phyloP scores from a whole-genome alignment of 2,329 filamentous ascomycete species.

The Scleromitrula shiraiana region DNA sequence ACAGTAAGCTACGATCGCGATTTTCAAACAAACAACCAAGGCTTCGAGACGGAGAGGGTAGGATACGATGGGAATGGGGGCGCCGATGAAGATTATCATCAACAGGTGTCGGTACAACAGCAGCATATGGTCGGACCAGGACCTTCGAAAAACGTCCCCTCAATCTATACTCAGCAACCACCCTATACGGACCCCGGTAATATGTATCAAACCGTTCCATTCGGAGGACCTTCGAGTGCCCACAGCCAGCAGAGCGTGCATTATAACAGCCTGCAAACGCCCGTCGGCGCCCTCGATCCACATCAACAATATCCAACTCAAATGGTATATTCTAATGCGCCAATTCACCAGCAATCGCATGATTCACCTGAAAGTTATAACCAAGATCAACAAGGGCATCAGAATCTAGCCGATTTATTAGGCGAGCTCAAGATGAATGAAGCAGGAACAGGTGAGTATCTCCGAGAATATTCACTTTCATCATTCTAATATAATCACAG shows the following conservation, averaged over 20 bases:
- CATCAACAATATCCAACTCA: conserved; percentile 41
- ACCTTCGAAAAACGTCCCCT: conserved; percentile 31
- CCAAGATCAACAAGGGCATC: conserved; percentile 55
- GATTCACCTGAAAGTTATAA: conserved; percentile 46
- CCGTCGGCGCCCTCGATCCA: conserved; percentile 43
- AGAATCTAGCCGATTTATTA: conserved; percentile 67
- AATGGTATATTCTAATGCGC: conserved; percentile 46
- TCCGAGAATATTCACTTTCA: conserved; percentile 11
- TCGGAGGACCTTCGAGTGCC: conserved; percentile 35
- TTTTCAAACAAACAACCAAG: conserved; percentile 24
- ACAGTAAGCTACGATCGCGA: conserved; percentile 30
- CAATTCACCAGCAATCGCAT: conserved; percentile 31
- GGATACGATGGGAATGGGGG: conserved; percentile 38
- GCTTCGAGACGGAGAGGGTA: conserved; percentile 43
- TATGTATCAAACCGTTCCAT: conserved; percentile 33
- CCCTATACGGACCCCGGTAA: conserved; percentile 38
- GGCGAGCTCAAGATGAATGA: conserved; percentile 84
- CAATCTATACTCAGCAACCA: conserved; percentile 42
- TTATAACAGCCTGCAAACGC: conserved; percentile 45
- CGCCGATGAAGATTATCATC: conserved; percentile 41
- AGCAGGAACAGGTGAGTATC: conserved; percentile 65
- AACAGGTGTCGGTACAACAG: conserved; percentile 46
- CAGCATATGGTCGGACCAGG: conserved; percentile 33
- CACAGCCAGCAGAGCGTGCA: conserved; percentile 41
- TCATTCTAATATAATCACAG: conserved; percentile 35